phyloP scores from a whole-genome alignment of 2,329 filamentous ascomycete species.

The Pseudogymnoascus sp. region DNA sequence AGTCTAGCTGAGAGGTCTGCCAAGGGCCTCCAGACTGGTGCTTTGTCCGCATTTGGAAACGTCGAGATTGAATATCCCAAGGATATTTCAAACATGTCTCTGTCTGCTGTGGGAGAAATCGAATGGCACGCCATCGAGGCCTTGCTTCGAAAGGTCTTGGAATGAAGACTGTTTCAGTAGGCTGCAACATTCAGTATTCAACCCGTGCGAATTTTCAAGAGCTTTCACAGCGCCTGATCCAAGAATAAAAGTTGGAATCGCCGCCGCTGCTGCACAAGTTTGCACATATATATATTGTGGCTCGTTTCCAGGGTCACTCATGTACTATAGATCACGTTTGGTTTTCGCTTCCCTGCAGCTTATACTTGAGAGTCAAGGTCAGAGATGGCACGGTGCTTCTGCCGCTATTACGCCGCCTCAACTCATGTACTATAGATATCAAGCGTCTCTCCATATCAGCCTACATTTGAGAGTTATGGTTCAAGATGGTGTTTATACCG shows the following conservation, averaged over 20 bases:
- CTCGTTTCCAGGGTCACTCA: not conserved
- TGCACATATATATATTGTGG: not conserved
- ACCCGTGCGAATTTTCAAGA: not conserved
- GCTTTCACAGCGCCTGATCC: not conserved
- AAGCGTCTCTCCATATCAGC: not conserved
- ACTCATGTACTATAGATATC: not conserved
- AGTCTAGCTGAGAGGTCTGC: conserved; percentile 35
- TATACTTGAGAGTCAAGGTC: not conserved
- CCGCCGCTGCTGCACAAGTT: not conserved
- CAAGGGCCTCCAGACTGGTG: conserved; percentile 10
- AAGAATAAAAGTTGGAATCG: not conserved
- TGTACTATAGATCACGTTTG: not conserved
- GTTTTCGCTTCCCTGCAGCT: not conserved
- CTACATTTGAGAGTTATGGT: not conserved
- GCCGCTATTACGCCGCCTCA: not conserved
- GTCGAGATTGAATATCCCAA: conserved; percentile 39
- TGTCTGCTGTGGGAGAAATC: conserved; percentile 36
- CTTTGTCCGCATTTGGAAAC: conserved; percentile 38
- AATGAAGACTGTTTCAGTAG: not conserved
- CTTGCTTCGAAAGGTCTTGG: conserved; percentile 31
- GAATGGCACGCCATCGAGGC: conserved; percentile 45
- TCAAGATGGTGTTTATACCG: not conserved
- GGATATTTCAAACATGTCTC: conserved; percentile 35
- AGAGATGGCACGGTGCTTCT: not conserved
- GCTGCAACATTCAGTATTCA: conserved; percentile 1